Evolutionary conservation across 345 rosid genomes (phyloP), one percentile per base, ranked within the genome.

Genomic region (Punica granatum): DNA sequence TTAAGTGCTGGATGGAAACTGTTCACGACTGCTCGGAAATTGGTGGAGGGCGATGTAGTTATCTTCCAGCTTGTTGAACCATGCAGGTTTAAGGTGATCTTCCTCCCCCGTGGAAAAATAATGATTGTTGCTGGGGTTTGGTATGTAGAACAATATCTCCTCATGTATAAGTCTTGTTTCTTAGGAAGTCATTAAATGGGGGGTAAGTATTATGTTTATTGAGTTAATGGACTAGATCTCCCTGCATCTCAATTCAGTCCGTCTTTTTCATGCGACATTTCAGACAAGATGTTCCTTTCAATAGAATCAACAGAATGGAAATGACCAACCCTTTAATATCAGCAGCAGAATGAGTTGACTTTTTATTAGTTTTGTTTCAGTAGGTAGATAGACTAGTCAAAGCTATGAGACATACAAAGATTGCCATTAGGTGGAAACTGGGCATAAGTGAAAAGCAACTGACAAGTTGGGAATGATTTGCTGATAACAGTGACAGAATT

Each of bases 1-100:
- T 80, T 90, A 32, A 86, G 97, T 36, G 92, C 72, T 35, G 92
- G 92, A 39, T 88, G 92, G 92, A 84, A 90, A 77, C 78, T 78
- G 49, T 86, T 86, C 60, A 67, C 86, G 30, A 66, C 77, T 70
- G 84, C 76, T 58, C 90, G 84, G 53, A 75, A 82, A 8, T 74
- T 86, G 51, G 67, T 78, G 18, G 83, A 82, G 58, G 87, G 92
- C 35, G 94, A 90, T 76, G 87, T 67, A 26, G 21, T 80, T n/a
- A 79, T 86, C 41, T 90, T 90, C 79, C 92, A 84, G 48, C 77
- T 86, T 23, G 70, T 83, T 35, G 58, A n/a, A 13, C 81, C 82
- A 43, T 73, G 76, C 62, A 76, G 60, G 65, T 86, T 90, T 67
- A 86, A 87, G 90, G 96, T 84, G 59, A 58, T 32, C 56, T 21